Evolutionary conservation across 805 yeast species (phyloP).

Genomic region (Pichia heedii): DNA sequence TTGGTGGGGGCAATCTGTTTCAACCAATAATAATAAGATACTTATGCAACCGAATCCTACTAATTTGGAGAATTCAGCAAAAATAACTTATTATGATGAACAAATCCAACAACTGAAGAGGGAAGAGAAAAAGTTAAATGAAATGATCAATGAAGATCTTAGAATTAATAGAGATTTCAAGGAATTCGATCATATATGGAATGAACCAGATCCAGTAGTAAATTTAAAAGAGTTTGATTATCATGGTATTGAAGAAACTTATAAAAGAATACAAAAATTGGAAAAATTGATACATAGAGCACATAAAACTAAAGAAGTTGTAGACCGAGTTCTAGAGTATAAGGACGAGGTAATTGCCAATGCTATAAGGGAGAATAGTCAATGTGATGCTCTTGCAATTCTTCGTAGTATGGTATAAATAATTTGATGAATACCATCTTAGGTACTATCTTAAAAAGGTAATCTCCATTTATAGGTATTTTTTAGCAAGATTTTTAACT

Average conservation of each 20-base stretch:
- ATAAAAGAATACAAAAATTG: constrained; percentile 12
- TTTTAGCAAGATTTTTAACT: constrained; percentile 63
- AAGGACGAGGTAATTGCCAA: constrained; percentile 14
- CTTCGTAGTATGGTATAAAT: constrained; percentile 28
- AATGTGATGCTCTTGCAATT: constrained; percentile 23
- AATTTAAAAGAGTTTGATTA: not conserved
- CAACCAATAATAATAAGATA: constrained; percentile 18
- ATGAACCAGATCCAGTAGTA: constrained; percentile 2
- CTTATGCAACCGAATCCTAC: constrained; percentile 21
- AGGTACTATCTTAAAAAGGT: too few species aligned
- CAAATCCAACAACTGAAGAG: constrained; percentile 35
- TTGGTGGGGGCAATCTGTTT: constrained; percentile 44
- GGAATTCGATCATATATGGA: not conserved
- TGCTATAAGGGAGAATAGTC: constrained; percentile 17
- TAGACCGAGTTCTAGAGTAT: constrained; percentile 14
- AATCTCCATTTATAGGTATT: constrained; percentile 61
- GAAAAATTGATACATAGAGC: constrained; percentile 30
- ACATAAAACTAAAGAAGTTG: constrained; percentile 17
- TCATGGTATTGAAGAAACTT: not conserved
- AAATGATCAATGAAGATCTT: not conserved
- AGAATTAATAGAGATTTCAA: not conserved
- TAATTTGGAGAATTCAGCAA: constrained; percentile 42
- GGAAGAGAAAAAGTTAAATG: constrained; percentile 41
- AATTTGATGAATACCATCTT: too few species aligned
- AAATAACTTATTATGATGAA: constrained; percentile 36